Percentiles rank a stretch among this genome's conserved stretches.
Evolutionary conservation across 306 rosid species (phyloP).

Genomic region (Carpinus viminea): DNA sequence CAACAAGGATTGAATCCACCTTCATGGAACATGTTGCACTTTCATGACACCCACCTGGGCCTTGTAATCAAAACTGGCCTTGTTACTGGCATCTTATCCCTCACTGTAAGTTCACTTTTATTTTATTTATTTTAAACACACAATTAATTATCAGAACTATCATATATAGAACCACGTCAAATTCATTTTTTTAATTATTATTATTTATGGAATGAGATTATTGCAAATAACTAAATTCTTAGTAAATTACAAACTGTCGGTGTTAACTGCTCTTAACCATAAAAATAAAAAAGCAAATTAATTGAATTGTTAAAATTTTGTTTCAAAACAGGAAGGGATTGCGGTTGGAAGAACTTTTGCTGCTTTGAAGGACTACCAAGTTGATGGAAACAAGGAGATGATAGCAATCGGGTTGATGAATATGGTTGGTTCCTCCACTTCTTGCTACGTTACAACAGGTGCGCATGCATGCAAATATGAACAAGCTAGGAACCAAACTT

Average conservation of each 20-base stretch:
- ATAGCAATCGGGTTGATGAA: slow-evolving; percentile 97
- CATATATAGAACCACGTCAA: no score
- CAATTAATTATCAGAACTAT: no score
- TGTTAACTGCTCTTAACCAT: not conserved
- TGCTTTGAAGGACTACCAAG: slow-evolving; percentile 68
- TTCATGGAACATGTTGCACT: slow-evolving; percentile 70
- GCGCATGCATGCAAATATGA: no score
- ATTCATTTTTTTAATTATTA: no score
- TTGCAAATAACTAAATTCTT: not conserved
- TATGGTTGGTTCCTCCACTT: slow-evolving; percentile 84
- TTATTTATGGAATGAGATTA: not conserved
- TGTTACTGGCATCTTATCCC: slow-evolving; percentile 89
- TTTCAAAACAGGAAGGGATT: slow-evolving; percentile 79
- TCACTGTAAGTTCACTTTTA: slow-evolving; percentile 58
- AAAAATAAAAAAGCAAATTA: not conserved
- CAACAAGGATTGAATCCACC: slow-evolving; percentile 86
- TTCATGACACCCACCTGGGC: slow-evolving; percentile 56
- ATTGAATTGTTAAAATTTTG: not conserved
- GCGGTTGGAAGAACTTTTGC: slow-evolving; percentile 99
- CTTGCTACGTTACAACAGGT: slow-evolving; percentile 96
- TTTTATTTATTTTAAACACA: not conserved
- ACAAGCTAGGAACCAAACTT: no score
- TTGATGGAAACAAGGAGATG: slow-evolving; percentile 99
- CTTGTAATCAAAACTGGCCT: slow-evolving; percentile 77
- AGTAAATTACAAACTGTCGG: not conserved